Evolutionary conservation across 169 alveolate species (phyloP).

Genomic region (Eimeria praecox): DNA sequence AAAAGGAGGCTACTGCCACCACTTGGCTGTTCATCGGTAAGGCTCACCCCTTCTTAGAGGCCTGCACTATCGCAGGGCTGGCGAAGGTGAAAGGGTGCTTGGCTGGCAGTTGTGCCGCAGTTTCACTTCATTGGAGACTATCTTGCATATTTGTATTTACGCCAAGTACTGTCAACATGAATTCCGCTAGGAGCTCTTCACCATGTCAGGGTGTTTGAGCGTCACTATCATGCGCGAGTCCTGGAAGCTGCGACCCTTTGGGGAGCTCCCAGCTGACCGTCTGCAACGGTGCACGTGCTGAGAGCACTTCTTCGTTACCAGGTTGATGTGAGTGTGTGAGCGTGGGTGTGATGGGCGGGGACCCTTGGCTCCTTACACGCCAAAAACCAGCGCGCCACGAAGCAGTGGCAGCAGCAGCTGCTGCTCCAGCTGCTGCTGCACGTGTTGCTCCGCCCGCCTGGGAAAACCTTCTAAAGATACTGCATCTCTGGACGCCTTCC

Average conservation of each 20-base stretch:
- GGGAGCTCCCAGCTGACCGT: not conserved
- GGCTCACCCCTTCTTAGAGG: not conserved
- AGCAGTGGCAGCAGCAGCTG: constrained; percentile 75
- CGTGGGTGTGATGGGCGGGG: no score
- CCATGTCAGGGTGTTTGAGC: not conserved
- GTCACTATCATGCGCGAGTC: not conserved
- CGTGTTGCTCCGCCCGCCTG: constrained; percentile 22
- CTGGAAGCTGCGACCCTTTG: not conserved
- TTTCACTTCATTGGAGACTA: not conserved
- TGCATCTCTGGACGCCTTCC: not conserved
- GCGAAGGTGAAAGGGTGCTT: no score
- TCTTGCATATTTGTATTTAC: not conserved
- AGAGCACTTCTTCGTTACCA: not conserved
- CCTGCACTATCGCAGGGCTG: no score
- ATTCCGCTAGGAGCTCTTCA: not conserved
- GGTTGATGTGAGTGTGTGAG: constrained; percentile 6
- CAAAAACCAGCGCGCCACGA: constrained; percentile 50
- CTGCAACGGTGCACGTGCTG: not conserved
- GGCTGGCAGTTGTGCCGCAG: not conserved
- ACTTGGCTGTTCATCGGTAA: not conserved
- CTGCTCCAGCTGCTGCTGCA: constrained; percentile 69
- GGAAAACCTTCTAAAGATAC: not conserved
- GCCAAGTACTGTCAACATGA: not conserved
- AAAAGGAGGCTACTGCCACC: not conserved
- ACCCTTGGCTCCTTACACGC: not conserved